These are phyloP conservation scores for Mycena filopes DNA, from an alignment of 768 basidiomycete species.

Conservation along the genomic window DNA sequence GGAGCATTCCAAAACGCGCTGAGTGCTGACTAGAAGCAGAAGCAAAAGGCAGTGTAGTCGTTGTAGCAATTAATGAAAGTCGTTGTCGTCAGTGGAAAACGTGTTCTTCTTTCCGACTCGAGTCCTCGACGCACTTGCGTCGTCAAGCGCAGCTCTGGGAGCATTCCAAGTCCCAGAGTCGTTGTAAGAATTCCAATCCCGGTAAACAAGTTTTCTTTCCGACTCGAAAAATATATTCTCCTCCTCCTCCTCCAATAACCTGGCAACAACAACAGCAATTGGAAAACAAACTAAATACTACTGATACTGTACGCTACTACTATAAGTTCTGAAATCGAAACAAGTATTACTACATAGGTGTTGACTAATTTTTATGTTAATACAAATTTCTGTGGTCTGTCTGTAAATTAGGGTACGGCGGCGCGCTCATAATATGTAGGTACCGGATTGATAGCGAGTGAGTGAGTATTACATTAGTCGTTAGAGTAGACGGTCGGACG, in stretches of 20 bases:
- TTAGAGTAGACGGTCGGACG: too few relatives aligned
- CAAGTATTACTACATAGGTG: constrained; percentile 19
- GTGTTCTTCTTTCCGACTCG: neutral
- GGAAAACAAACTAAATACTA: constrained; percentile 18
- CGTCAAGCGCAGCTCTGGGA: too few relatives aligned
- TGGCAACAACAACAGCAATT: constrained; percentile 27
- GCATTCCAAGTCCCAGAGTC: too few relatives aligned
- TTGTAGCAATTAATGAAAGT: neutral
- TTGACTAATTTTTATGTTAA: constrained; percentile 15
- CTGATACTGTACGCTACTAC: constrained; percentile 19
- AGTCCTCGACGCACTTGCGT: too few relatives aligned
- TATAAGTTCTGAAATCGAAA: constrained; percentile 14
- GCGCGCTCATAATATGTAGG: neutral
- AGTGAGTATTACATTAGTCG: constrained; percentile 3
- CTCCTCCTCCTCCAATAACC: too few relatives aligned
- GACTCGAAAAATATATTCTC: too few relatives aligned
- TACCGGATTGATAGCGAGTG: neutral
- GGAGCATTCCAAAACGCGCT: neutral
- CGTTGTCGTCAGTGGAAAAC: neutral
- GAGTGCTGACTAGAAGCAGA: neutral
- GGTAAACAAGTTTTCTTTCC: neutral
- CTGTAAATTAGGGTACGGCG: constrained; percentile 9
- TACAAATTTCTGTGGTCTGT: constrained; percentile 19
- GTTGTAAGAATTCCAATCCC: too few relatives aligned
- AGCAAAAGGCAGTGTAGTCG: neutral